These are phyloP conservation scores for Malus sieversii DNA, from an alignment of 306 rosid genomes.

Conservation along the genomic window DNA sequence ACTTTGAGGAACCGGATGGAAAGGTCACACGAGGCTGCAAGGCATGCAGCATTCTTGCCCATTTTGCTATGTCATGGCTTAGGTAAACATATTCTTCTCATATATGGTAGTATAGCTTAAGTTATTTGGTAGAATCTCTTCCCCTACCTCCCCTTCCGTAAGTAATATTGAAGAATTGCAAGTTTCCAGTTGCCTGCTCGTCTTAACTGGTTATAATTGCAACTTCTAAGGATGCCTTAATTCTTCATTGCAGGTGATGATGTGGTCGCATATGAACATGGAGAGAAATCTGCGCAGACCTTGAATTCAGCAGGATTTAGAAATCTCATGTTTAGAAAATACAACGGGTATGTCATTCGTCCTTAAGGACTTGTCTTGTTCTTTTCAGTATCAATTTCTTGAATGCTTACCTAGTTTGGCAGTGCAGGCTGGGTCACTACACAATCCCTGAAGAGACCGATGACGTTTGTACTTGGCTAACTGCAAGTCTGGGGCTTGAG, in stretches of 20 bases:
- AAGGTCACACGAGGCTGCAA: slow-evolving; percentile 52
- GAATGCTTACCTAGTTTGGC: neutral
- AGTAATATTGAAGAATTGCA: neutral
- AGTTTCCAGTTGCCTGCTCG: neutral
- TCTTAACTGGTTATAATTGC: neutral
- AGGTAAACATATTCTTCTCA: slow-evolving; percentile 43
- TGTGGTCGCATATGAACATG: slow-evolving; percentile 64
- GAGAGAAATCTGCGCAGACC: slow-evolving; percentile 73
- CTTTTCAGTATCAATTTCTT: neutral
- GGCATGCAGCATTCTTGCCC: slow-evolving; percentile 77
- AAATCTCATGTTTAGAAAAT: slow-evolving; percentile 71
- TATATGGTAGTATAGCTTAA: slow-evolving; percentile 4
- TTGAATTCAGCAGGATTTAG: slow-evolving; percentile 69
- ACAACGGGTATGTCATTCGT: slow-evolving; percentile 47
- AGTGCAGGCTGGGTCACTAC: slow-evolving; percentile 84
- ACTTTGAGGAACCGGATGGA: slow-evolving; percentile 56
- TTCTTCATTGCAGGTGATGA: slow-evolving; percentile 60
- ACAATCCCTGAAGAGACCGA: slow-evolving; percentile 88
- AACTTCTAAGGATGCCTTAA: neutral
- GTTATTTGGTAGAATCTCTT: neutral
- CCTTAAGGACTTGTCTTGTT: neutral
- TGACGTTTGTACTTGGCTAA: slow-evolving; percentile 81
- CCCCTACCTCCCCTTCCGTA: neutral
- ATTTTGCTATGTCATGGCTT: slow-evolving; percentile 73
- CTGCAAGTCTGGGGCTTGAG: slow-evolving; percentile 58